Base-by-base conservation (phyloP, 306 rosid genomes). In the Prunus dulcis region DNA sequence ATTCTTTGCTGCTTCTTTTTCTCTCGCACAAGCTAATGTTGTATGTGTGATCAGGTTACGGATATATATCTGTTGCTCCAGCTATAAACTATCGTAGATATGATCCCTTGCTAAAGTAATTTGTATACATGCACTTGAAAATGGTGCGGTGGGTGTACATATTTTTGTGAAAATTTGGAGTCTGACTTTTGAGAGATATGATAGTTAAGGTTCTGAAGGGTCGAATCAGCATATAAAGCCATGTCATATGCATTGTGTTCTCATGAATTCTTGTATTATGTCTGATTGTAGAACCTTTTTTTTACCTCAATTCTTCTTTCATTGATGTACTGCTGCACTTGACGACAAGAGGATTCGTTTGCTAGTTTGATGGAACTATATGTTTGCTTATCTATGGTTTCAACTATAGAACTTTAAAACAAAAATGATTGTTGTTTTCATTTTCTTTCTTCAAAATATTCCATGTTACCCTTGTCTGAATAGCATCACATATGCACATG, bases 1-100 rank as follows among this genome's bases (percentile, higher is more conserved):
- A 62, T 69, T 75, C 65, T 73, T 80, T 80, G 19, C 30, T 45
- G 6, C 61, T 32, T 19, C 38, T 20, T 43, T 8, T 67, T 46
- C 20, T 20, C 8, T 41, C 4, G 53, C 28, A 12, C 6, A 71
- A 49, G 27, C n/a, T 71, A 41, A 41, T 15, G 32, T 71, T 34
- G 2, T 22, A 9, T 72, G 64, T 41, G 67, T 41, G 76, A 55
- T 55, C 34, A 41, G 38, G 60, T 58, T 12, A 34, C 38, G 22
- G 28, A 57, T 73, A 0, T 23, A 0, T 50, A 22, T 23, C 18
- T 47, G 75, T 14, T 58, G 19, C 56, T 47, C 27, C 55, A 18
- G 17, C 43, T 72, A 20, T 49, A 50, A 28, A 20, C 66, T 64
- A 4, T 41, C 5, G 19, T 53, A 3, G 20, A 46, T 1, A 9